Conservation (phyloP, 1,139 yeast genomes). For the Starmera stellimalicola region DNA sequence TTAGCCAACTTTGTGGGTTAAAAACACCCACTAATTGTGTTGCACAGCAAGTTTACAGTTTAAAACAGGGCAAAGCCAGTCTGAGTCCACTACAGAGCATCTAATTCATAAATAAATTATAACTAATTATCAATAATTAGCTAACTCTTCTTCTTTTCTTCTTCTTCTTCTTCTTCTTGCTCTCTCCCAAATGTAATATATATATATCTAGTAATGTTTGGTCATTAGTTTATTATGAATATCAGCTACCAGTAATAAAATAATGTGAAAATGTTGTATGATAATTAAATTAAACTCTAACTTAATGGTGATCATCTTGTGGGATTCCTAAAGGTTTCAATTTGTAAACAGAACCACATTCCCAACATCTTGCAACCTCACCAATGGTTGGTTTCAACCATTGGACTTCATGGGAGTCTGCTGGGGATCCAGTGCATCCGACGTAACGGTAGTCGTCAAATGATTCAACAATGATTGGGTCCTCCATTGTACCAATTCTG, state of each 20-base stretch:
- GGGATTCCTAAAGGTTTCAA: conserved; percentile 85
- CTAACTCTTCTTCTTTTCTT: background rate
- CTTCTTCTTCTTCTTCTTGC: background rate
- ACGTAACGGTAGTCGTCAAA: conserved; percentile 92
- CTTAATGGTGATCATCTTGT: conserved; percentile 40
- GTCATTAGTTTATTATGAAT: too few species aligned
- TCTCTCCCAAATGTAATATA: background rate
- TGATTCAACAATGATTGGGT: conserved; percentile 85
- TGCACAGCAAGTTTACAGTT: too few species aligned
- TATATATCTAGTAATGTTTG: background rate
- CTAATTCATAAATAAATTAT: too few species aligned
- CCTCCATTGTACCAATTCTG: conserved; percentile 79
- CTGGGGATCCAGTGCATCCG: conserved; percentile 96
- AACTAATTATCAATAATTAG: too few species aligned
- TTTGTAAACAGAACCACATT: conserved; percentile 93
- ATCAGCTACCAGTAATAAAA: background rate
- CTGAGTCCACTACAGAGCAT: too few species aligned
- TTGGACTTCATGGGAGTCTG: conserved; percentile 81
- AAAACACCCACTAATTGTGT: too few species aligned
- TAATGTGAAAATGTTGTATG: background rate
- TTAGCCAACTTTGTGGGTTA: too few species aligned
- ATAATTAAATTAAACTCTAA: too few species aligned
- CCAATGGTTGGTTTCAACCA: conserved; percentile 90
- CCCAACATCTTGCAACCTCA: conserved; percentile 94
- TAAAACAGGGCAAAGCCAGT: too few species aligned